Conservation (phyloP, 768 basidiomycete genomes). For the Phallus indusiatus region DNA sequence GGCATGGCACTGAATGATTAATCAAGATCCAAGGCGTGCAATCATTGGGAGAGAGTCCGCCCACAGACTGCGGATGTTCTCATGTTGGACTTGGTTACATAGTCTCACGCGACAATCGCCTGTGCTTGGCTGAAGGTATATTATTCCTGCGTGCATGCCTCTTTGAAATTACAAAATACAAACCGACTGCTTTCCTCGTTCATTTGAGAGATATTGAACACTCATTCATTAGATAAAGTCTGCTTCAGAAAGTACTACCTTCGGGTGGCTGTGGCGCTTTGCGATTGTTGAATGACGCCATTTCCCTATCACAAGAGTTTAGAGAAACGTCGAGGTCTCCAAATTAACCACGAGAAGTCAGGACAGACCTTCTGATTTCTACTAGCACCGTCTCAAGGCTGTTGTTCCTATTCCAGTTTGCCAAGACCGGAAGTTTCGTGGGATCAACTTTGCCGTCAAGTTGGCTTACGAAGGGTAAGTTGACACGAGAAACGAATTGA, state of each 20-base stretch:
- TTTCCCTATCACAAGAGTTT: slow-evolving; percentile 61
- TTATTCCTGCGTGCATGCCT: too few species aligned
- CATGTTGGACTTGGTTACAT: too few species aligned
- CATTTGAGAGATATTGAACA: too few species aligned
- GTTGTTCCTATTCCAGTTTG: slow-evolving; percentile 62
- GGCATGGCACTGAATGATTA: too few species aligned
- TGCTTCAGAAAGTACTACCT: slow-evolving; percentile 53
- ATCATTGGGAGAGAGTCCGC: too few species aligned
- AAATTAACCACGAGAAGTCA: neutral
- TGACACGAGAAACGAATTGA: slow-evolving; percentile 82
- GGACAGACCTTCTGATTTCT: slow-evolving; percentile 74
- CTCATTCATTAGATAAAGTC: too few species aligned
- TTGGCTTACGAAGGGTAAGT: slow-evolving; percentile 84
- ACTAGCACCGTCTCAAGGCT: slow-evolving; percentile 86
- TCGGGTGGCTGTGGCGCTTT: slow-evolving; percentile 95
- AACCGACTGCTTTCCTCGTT: neutral
- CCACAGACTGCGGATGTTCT: too few species aligned
- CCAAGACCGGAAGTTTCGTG: slow-evolving; percentile 58
- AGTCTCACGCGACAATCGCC: too few species aligned
- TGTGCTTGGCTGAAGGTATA: too few species aligned
- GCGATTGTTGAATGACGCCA: slow-evolving; percentile 85
- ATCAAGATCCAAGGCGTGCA: too few species aligned
- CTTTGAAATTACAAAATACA: neutral
- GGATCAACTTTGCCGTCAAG: slow-evolving; percentile 71
- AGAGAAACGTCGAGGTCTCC: neutral